A percentile compares a stretch with the other conserved stretches of the same genome.
Evolutionary conservation across 2,329 filamentous ascomycete species (phyloP).

Genomic region (Ceratocystis harringtonii): DNA sequence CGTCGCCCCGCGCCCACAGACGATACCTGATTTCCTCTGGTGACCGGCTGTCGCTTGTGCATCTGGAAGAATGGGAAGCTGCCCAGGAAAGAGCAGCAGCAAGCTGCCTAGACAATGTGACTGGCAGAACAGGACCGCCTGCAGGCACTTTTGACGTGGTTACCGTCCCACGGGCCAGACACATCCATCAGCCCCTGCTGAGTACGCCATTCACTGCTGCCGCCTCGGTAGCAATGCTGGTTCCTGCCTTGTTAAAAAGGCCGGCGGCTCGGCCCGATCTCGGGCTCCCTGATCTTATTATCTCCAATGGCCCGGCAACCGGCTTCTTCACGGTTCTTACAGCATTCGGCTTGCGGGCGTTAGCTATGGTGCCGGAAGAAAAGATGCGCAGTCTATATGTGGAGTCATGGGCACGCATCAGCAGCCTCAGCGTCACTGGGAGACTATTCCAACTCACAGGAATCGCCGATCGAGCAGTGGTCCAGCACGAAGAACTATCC

Average conservation of each 20-base stretch:
- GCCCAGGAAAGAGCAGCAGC: background rate
- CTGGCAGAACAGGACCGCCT: background rate
- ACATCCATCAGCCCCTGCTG: constrained; percentile 64
- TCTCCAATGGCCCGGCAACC: constrained; percentile 81
- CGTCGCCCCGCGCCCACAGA: constrained; percentile 46
- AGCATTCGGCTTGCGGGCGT: constrained; percentile 34
- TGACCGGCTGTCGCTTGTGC: constrained; percentile 45
- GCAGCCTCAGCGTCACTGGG: constrained; percentile 69
- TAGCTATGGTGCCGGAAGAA: constrained; percentile 31
- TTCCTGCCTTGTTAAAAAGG: constrained; percentile 37
- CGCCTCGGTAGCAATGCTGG: constrained; percentile 47
- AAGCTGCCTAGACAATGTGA: background rate
- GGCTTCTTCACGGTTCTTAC: constrained; percentile 56
- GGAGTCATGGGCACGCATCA: constrained; percentile 83
- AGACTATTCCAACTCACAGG: constrained; percentile 49
- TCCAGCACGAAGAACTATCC: constrained; percentile 61
- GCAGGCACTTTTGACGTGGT: constrained; percentile 46
- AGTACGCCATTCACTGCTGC: constrained; percentile 58
- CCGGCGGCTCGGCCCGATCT: constrained; percentile 19
- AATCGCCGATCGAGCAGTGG: constrained; percentile 63
- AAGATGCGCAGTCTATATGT: constrained; percentile 68
- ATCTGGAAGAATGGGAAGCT: constrained; percentile 41
- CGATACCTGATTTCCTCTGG: constrained; percentile 13
- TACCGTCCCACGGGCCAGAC: constrained; percentile 59
- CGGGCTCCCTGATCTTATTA: constrained; percentile 54